These are phyloP conservation scores for Harringtonia aguacate DNA, from an alignment of 2,329 filamentous ascomycete genomes.

Conservation along the genomic window DNA sequence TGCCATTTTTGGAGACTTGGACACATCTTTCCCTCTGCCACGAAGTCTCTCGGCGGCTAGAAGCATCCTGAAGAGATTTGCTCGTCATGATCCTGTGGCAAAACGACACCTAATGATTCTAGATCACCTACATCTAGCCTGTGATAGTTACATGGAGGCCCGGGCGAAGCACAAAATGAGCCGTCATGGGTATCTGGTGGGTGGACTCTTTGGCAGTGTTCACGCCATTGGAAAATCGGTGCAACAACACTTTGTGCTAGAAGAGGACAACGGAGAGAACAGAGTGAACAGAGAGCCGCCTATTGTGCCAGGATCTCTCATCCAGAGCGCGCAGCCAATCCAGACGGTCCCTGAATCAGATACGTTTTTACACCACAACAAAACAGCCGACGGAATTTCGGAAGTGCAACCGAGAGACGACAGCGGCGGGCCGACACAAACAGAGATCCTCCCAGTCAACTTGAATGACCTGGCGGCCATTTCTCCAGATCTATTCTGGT, in stretches of 20 bases:
- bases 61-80: constrained; percentile 15
- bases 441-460: background rate
- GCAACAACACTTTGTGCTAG: background rate
- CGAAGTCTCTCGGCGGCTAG: constrained; percentile 14
- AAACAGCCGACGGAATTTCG: background rate
- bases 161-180: constrained; percentile 15
- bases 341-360: too few species aligned
- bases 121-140: constrained; percentile 14
- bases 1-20: constrained; percentile 32
- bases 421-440: background rate
- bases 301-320: too few species aligned
- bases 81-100: constrained; percentile 14
- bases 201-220: constrained; percentile 16
- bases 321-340: too few species aligned
- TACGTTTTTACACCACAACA: too few species aligned
- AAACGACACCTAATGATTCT: constrained; percentile 14
- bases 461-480: constrained; percentile 12
- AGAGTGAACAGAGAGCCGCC: background rate
- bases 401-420: background rate
- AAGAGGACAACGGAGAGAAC: background rate
- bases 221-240: constrained; percentile 2
- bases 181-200: constrained; percentile 13
- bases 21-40: constrained; percentile 21
- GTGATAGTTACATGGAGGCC: constrained; percentile 13
- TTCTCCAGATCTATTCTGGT: constrained; percentile 13